phyloP scores from a whole-genome alignment of 2,329 filamentous ascomycete genomes.

The Magnaporthales sp. region DNA sequence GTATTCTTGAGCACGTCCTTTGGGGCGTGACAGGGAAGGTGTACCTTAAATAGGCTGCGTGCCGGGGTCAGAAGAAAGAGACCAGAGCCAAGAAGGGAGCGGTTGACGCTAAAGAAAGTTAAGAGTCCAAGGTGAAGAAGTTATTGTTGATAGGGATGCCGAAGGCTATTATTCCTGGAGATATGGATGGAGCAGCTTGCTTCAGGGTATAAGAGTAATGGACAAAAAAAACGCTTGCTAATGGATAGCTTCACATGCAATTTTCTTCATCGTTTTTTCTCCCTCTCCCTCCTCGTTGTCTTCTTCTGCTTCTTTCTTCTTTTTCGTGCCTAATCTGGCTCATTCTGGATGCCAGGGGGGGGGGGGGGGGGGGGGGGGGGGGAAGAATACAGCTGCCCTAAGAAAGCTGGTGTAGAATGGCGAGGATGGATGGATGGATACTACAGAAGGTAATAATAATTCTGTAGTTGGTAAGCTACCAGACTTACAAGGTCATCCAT shows the following conservation, averaged over 20 bases:
- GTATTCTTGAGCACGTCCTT: neutral
- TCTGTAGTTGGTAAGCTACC: neutral
- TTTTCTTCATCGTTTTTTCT: neutral
- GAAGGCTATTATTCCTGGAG: neutral
- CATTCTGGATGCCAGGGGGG: neutral
- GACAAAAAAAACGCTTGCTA: neutral
- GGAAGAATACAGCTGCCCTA: neutral
- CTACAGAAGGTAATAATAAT: neutral
- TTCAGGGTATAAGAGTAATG: neutral
- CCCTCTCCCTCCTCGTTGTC: neutral
- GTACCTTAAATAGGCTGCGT: slow-evolving; percentile 1
- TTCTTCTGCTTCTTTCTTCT: neutral
- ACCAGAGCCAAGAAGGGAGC: neutral
- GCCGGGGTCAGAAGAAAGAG: neutral
- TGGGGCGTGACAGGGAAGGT: neutral
- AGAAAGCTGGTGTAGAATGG: neutral
- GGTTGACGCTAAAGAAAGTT: neutral
- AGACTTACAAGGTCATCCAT: neutral
- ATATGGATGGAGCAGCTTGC: neutral
- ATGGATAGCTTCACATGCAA: neutral
- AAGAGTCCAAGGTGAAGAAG: neutral
- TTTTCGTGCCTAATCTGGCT: neutral
- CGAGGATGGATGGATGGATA: neutral
- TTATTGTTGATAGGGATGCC: neutral
- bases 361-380: too few species aligned